Evolutionary conservation across 176 grass and related monocot species (phyloP).

Genomic region (Avena insularis): DNA sequence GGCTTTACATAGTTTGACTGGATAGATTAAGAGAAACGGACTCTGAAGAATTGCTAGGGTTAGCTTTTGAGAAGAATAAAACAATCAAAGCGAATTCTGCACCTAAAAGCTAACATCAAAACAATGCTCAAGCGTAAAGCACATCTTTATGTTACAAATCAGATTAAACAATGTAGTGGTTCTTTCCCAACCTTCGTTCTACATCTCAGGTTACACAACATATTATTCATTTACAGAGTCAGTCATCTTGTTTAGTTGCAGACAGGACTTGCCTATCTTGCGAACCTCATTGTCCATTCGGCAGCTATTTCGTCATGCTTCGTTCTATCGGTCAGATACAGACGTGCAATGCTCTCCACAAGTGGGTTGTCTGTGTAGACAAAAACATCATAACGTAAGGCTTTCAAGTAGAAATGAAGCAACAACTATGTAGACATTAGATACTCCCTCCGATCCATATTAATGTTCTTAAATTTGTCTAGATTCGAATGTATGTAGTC

Average conservation of each 20-base stretch:
- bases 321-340: conserved; percentile 70
- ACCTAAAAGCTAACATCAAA: conserved; percentile 27
- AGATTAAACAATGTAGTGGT: conserved; percentile 34
- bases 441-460: neutral
- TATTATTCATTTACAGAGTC: conserved; percentile 40
- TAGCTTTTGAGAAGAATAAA: conserved; percentile 32
- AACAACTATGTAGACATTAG: neutral
- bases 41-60: conserved; percentile 24
- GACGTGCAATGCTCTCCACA: conserved; percentile 59
- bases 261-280: conserved; percentile 59
- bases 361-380: conserved; percentile 60
- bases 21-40: neutral
- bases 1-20: conserved; percentile 29
- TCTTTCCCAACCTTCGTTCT: conserved; percentile 31
- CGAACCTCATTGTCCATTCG: conserved; percentile 92
- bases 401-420: conserved; percentile 16
- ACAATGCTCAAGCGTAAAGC: conserved; percentile 27
- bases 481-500: too few species aligned
- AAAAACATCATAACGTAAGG: conserved; percentile 38
- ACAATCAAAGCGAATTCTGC: neutral
- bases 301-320: conserved; percentile 84
- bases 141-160: conserved; percentile 42
- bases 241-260: conserved; percentile 39
- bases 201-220: conserved; percentile 32
- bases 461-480: too few species aligned